phyloP scores from a whole-genome alignment of 371 early-diverging fungal species.

The Rhizopus sp. region DNA sequence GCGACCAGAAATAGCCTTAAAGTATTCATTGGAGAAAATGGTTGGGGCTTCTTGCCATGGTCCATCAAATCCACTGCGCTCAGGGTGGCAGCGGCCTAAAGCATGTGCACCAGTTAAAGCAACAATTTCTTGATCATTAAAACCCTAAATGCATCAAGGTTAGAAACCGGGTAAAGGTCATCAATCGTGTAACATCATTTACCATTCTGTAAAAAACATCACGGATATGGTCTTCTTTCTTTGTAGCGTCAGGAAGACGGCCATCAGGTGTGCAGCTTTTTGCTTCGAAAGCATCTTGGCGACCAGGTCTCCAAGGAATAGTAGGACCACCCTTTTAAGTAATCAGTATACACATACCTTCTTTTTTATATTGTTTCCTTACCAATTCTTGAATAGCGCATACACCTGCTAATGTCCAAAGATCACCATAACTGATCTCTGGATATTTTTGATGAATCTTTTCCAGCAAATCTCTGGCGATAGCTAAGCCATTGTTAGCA shows the following conservation, averaged over 20 bases:
- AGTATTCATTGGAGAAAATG: constrained; percentile 83
- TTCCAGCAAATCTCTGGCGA: constrained; percentile 83
- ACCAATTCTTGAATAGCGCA: constrained; percentile 87
- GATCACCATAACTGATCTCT: constrained; percentile 86
- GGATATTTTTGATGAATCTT: constrained; percentile 85
- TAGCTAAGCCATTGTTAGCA: constrained; percentile 87
- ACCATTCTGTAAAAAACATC: constrained; percentile 91
- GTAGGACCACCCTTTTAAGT: constrained; percentile 74
- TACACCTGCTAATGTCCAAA: constrained; percentile 94
- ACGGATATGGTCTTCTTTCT: constrained; percentile 76
- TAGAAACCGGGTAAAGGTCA: neutral
- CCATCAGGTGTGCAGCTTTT: constrained; percentile 81
- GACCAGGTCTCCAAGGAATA: constrained; percentile 89
- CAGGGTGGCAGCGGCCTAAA: constrained; percentile 83
- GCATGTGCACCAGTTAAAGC: constrained; percentile 86
- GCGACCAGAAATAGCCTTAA: constrained; percentile 62
- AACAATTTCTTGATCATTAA: constrained; percentile 75
- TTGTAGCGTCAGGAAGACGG: constrained; percentile 87
- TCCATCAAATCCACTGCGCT: constrained; percentile 84
- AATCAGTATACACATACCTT: neutral
- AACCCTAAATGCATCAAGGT: constrained; percentile 39
- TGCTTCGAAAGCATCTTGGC: constrained; percentile 59
- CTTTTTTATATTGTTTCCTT: constrained; percentile 16
- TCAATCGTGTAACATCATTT: constrained; percentile 5
- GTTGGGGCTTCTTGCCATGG: constrained; percentile 88